A percentile compares a stretch with the other conserved stretches of the same genome.
Conservation (phyloP, 495 filamentous ascomycete species). For the Clohesyomyces aquaticus region DNA sequence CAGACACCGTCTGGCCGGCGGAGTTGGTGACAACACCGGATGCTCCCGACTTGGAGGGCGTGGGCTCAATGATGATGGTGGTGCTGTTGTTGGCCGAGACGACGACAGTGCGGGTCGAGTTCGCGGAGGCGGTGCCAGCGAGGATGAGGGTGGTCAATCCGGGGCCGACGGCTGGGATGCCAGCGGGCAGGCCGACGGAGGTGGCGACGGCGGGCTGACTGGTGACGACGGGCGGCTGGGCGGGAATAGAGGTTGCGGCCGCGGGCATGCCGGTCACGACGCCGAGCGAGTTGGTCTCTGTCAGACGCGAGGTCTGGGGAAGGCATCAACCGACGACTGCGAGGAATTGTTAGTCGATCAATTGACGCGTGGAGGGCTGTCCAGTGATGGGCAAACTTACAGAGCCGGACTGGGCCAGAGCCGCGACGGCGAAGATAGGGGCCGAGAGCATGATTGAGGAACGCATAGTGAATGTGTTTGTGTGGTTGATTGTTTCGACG, state of each 20-base stretch:
- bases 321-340: slow-evolving; percentile 34
- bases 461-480: slow-evolving; percentile 44
- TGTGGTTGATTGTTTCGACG: neutral
- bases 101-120: slow-evolving; percentile 34
- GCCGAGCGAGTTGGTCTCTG: slow-evolving; percentile 59
- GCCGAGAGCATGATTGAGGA: slow-evolving; percentile 43
- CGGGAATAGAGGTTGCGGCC: slow-evolving; percentile 35
- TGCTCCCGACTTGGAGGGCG: neutral
- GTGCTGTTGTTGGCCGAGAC: slow-evolving; percentile 40
- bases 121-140: slow-evolving; percentile 18
- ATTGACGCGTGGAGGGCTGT: neutral
- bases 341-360: slow-evolving; percentile 11
- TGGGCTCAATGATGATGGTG: slow-evolving; percentile 29
- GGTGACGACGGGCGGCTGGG: slow-evolving; percentile 50
- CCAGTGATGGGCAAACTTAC: slow-evolving; percentile 13
- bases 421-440: slow-evolving; percentile 42
- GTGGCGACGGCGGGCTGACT: slow-evolving; percentile 44
- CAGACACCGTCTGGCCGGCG: slow-evolving; percentile 5
- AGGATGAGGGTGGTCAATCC: slow-evolving; percentile 39
- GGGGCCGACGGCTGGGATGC: slow-evolving; percentile 53
- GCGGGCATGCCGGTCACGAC: slow-evolving; percentile 57
- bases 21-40: slow-evolving; percentile 11
- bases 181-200: slow-evolving; percentile 12
- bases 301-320: slow-evolving; percentile 54
- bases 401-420: slow-evolving; percentile 35